phyloP scores from a whole-genome alignment of 2,329 filamentous ascomycete genomes.

The Metarhizium album region DNA sequence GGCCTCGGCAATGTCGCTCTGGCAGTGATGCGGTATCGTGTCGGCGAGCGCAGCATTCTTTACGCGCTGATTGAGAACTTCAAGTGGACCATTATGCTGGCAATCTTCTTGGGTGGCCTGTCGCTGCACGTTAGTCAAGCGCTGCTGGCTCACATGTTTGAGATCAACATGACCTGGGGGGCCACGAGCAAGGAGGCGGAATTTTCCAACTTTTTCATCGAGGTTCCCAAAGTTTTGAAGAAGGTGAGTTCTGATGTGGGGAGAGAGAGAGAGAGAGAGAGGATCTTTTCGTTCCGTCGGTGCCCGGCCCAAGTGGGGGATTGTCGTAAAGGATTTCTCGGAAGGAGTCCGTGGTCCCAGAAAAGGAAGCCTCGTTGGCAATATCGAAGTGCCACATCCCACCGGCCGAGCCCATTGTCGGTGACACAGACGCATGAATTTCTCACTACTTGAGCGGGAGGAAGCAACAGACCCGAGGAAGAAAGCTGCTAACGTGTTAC shows the following conservation, averaged over 20 bases:
- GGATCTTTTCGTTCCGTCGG: not conserved
- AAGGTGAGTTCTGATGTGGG: constrained; percentile 55
- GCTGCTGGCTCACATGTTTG: constrained; percentile 71
- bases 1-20: constrained; percentile 62
- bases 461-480: too few relatives aligned
- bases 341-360: too few relatives aligned
- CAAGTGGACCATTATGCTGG: constrained; percentile 64
- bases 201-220: constrained; percentile 75
- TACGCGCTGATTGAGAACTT: constrained; percentile 51
- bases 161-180: constrained; percentile 79
- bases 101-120: constrained; percentile 74
- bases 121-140: constrained; percentile 74
- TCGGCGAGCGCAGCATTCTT: constrained; percentile 51
- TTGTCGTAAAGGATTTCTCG: too few relatives aligned
- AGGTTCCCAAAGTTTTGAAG: constrained; percentile 67
- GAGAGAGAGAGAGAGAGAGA: too few relatives aligned
- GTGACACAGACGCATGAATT: too few relatives aligned
- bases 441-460: too few relatives aligned
- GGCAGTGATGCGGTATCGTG: constrained; percentile 62
- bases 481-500: constrained; percentile 14
- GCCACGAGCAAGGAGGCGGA: constrained; percentile 75
- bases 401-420: too few relatives aligned
- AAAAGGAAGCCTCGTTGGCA: too few relatives aligned
- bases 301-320: not conserved
- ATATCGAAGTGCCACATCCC: too few relatives aligned